These are phyloP conservation scores for Pichia norvegensis DNA, from an alignment of 1,139 yeast genomes.

Conservation along the genomic window DNA sequence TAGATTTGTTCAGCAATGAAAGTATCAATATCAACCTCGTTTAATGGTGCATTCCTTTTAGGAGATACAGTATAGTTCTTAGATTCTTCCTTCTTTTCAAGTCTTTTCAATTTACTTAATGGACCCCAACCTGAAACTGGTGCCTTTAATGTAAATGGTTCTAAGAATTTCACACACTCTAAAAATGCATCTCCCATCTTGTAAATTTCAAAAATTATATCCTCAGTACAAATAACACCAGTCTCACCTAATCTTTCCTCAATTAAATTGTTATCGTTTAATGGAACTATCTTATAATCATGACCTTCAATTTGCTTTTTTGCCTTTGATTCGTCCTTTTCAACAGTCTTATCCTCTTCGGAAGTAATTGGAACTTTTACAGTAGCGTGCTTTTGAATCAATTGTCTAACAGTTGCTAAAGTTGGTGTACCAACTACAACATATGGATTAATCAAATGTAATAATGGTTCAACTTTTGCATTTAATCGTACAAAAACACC, in stretches of 20 bases:
- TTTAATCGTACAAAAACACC: conserved; percentile 67
- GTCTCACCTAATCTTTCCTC: conserved; percentile 64
- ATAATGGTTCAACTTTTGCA: conserved; percentile 46
- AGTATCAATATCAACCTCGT: conserved; percentile 63
- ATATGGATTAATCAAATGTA: conserved; percentile 64
- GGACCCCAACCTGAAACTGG: conserved; percentile 72
- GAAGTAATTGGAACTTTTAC: conserved; percentile 36
- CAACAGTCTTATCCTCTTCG: conserved; percentile 26
- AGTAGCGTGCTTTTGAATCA: conserved; percentile 69
- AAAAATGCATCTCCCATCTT: conserved; percentile 58
- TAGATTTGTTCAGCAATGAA: conserved; percentile 58
- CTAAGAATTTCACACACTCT: conserved; percentile 50
- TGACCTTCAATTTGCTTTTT: conserved; percentile 13
- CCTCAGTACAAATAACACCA: conserved; percentile 74
- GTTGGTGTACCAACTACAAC: conserved; percentile 69
- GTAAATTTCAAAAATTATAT: conserved; percentile 61
- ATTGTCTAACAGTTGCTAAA: conserved; percentile 57
- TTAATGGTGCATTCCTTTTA: conserved; percentile 56
- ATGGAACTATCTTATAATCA: conserved; percentile 30
- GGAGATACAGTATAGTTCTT: conserved; percentile 42
- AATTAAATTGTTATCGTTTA: conserved; percentile 66
- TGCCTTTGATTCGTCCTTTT: conserved; percentile 6
- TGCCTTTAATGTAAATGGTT: conserved; percentile 60
- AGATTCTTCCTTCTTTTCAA: conserved; percentile 36
- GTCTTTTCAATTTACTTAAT: conserved; percentile 45